A percentile compares a stretch with the other conserved stretches of the same genome.
phyloP scores from a whole-genome alignment of 805 yeast genomes.

The Maudiozyma barnettii region DNA sequence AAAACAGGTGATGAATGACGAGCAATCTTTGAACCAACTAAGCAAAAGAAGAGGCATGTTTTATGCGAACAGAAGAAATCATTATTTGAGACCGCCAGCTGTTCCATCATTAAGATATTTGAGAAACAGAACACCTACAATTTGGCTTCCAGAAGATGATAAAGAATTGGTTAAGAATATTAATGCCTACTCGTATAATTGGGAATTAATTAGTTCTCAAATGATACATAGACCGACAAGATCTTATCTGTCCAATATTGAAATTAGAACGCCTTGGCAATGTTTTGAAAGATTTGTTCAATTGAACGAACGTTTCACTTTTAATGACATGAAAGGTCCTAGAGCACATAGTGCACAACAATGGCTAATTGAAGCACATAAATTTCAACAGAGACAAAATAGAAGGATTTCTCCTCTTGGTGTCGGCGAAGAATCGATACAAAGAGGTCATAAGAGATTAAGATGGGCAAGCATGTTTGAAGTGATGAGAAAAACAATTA shows the following conservation, averaged over 20 bases:
- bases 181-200: conserved; percentile 79
- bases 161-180: conserved; percentile 67
- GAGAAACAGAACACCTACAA: conserved; percentile 80
- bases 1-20: conserved; percentile 39
- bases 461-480: conserved; percentile 98
- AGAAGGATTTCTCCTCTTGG: conserved; percentile 87
- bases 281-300: conserved; percentile 95
- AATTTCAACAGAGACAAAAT: conserved; percentile 79
- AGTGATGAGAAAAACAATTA: conserved; percentile 82
- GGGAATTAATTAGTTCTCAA: conserved; percentile 85
- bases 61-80: conserved; percentile 43
- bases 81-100: conserved; percentile 71
- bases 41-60: conserved; percentile 37
- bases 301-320: conserved; percentile 78
- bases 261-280: conserved; percentile 97
- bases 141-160: conserved; percentile 95
- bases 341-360: conserved; percentile 75
- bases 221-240: conserved; percentile 56
- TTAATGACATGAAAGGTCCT: conserved; percentile 79
- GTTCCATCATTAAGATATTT: conserved; percentile 81
- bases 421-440: conserved; percentile 86
- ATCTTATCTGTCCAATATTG: conserved; percentile 77
- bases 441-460: conserved; percentile 81
- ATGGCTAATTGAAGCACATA: conserved; percentile 88
- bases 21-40: conserved; percentile 28